A percentile compares a stretch with the other conserved stretches of the same genome.
phyloP scores from a whole-genome alignment of 2,329 filamentous ascomycete genomes.

The Seiridium unicorne region DNA sequence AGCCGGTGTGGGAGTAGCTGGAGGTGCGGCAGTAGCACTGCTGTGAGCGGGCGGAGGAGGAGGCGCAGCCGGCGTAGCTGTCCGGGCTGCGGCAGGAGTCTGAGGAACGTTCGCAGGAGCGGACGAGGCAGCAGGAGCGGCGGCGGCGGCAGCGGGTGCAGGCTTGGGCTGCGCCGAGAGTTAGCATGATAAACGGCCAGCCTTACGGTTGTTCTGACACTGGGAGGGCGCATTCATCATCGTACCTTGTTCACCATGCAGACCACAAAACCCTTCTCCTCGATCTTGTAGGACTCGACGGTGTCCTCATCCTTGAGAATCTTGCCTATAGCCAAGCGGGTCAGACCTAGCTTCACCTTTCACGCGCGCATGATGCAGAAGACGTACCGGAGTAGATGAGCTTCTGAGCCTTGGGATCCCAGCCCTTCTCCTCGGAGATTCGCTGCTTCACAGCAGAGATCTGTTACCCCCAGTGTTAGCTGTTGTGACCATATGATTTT shows the following conservation, averaged over 20 bases:
- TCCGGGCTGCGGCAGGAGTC: conserved; percentile 57
- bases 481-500: neutral
- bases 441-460: conserved; percentile 90
- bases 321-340: conserved; percentile 66
- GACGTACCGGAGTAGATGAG: conserved; percentile 92
- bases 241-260: conserved; percentile 96
- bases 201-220: conserved; percentile 5
- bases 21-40: conserved; percentile 43
- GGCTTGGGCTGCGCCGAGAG: conserved; percentile 65
- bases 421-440: conserved; percentile 89
- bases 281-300: conserved; percentile 94
- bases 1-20: conserved; percentile 55
- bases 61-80: conserved; percentile 49
- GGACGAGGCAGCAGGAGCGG: conserved; percentile 50
- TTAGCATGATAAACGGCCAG: conserved; percentile 8
- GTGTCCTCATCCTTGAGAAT: conserved; percentile 98
- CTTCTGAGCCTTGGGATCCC: conserved; percentile 88
- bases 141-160: conserved; percentile 42
- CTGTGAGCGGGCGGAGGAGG: conserved; percentile 46
- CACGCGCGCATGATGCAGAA: no score
- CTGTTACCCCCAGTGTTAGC: conserved; percentile 42
- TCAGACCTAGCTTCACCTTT: no score
- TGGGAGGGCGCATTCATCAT: neutral
- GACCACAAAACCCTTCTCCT: conserved; percentile 99
- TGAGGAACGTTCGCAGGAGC: conserved; percentile 60